phyloP scores from a whole-genome alignment of 2,329 filamentous ascomycete species.

The Talaromyces sp. region DNA sequence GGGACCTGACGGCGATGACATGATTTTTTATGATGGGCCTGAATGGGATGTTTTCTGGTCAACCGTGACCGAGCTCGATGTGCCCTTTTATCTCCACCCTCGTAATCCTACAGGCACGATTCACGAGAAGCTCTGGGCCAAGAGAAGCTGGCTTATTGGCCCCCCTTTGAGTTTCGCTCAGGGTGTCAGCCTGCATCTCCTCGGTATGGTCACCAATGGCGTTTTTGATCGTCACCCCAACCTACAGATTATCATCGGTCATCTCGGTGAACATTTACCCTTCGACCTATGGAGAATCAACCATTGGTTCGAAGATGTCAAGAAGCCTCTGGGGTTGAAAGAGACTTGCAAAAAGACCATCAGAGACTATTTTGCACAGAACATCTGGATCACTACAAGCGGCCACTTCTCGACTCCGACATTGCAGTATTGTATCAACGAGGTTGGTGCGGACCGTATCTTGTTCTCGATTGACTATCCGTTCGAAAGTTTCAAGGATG shows the following conservation, averaged over 20 bases:
- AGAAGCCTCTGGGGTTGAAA: constrained; percentile 27
- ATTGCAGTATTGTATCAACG: constrained; percentile 27
- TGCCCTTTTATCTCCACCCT: constrained; percentile 28
- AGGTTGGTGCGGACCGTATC: constrained; percentile 28
- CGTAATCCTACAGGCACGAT: constrained; percentile 41
- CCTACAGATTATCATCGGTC: constrained; percentile 28
- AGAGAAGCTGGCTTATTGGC: constrained; percentile 26
- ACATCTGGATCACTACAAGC: constrained; percentile 32
- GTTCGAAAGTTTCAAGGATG: constrained; percentile 23
- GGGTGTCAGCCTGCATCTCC: constrained; percentile 26
- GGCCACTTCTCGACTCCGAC: constrained; percentile 31
- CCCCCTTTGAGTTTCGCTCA: constrained; percentile 28
- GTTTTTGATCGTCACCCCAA: constrained; percentile 28
- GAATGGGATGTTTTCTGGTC: constrained; percentile 45
- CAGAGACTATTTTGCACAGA: constrained; percentile 21
- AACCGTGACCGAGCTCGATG: constrained; percentile 24
- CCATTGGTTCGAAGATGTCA: constrained; percentile 29
- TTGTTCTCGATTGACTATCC: constrained; percentile 30
- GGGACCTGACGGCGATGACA: constrained; percentile 52
- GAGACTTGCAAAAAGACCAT: constrained; percentile 27
- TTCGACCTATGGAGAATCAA: constrained; percentile 28
- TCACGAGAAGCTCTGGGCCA: constrained; percentile 27
- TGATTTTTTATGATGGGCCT: constrained; percentile 58
- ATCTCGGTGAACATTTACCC: constrained; percentile 26
- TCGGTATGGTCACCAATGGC: constrained; percentile 28